Evolutionary conservation across 768 basidiomycete species (phyloP).

Genomic region (Lactarius psammicola): DNA sequence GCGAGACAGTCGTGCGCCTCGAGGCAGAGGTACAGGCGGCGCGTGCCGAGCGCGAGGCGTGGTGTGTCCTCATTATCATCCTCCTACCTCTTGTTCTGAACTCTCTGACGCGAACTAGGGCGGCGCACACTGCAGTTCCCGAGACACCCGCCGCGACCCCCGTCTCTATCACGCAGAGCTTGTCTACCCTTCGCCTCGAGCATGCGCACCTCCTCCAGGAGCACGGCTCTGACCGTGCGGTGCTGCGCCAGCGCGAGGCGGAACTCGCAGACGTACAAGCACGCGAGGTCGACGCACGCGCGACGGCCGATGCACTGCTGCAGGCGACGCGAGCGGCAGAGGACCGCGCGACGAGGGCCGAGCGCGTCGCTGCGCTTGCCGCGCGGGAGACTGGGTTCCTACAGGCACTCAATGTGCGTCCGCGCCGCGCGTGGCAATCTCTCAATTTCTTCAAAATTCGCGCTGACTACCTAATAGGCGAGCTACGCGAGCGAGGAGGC

Average conservation of each 20-base stretch:
- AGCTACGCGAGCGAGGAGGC: conserved; percentile 64
- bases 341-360: conserved; percentile 40
- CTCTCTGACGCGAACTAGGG: conserved; percentile 26
- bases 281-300: conserved; percentile 36
- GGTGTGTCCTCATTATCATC: conserved; percentile 43
- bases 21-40: conserved; percentile 67
- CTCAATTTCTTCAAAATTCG: not conserved
- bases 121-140: conserved; percentile 40
- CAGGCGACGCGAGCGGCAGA: conserved; percentile 41
- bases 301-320: conserved; percentile 37
- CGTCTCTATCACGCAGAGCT: conserved; percentile 53
- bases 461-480: conserved; percentile 39
- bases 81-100: not conserved
- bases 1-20: conserved; percentile 52
- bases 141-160: conserved; percentile 47
- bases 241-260: conserved; percentile 52
- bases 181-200: conserved; percentile 57
- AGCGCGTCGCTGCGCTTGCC: conserved; percentile 41
- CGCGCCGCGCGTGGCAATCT: not conserved
- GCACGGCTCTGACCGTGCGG: conserved; percentile 55
- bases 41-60: conserved; percentile 54
- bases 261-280: conserved; percentile 39
- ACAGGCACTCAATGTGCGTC: conserved; percentile 59
- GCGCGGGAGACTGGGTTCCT: conserved; percentile 68
- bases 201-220: conserved; percentile 68